Percentiles rank a stretch among this genome's conserved stretches.
Conservation (phyloP, 148 eudicot genomes). For the Vaccinium corymbosum region DNA sequence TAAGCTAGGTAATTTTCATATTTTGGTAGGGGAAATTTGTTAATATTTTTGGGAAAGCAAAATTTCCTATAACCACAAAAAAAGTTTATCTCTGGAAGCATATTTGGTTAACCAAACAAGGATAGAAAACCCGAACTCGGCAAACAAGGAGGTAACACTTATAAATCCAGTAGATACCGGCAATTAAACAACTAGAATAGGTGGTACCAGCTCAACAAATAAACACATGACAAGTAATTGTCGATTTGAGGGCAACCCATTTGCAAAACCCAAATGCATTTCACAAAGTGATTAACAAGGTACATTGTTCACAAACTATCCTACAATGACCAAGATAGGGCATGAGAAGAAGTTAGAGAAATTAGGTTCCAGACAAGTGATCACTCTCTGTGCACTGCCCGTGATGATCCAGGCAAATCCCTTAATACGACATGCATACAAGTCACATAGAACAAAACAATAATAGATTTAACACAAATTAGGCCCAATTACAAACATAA, state of each 20-base stretch:
- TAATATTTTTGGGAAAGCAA: too few species aligned
- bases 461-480: neutral
- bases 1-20: too few species aligned
- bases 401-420: neutral
- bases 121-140: neutral
- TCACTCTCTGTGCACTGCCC: neutral
- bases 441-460: neutral
- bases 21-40: too few species aligned
- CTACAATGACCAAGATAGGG: neutral
- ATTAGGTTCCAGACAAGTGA: neutral
- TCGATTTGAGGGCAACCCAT: neutral
- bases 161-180: neutral
- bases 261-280: neutral
- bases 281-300: slow-evolving; percentile 2
- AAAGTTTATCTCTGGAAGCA: too few species aligned
- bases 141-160: neutral
- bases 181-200: neutral
- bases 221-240: neutral
- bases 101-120: neutral
- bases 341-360: neutral
- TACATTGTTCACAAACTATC: neutral
- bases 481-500: neutral
- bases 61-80: too few species aligned
- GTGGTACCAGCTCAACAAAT: neutral
- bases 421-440: neutral